Evolutionary conservation across 495 filamentous ascomycete species (phyloP), one percentile per base, ranked within the genome.

Genomic region (Aspergillus affinis): DNA sequence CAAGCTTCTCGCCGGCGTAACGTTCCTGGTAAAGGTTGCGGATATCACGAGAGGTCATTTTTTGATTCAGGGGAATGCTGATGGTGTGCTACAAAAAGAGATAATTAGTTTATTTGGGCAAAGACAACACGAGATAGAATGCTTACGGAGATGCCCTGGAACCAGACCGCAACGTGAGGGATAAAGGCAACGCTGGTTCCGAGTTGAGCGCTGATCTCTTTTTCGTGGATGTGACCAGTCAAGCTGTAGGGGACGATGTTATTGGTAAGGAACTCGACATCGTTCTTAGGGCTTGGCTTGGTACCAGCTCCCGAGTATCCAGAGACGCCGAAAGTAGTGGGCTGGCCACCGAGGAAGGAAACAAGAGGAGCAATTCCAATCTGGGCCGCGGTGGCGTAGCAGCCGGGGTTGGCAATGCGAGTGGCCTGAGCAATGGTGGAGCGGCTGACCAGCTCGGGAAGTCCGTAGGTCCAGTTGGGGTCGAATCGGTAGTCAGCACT

Each of bases 301-400:
- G 94, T 97, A 67, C 94, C 94, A 30, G 94, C 94, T 32, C 94
- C 94, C 0, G 91, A 96, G 77, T 98, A 98, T 21, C 94, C 94
- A 13, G 91, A 95, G 9, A 97, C 89, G 75, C 94, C 94, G 68
- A 98, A 97, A 60, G 93, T 78, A 50, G 88, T 92, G 19, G 94
- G 93, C 73, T 89, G 84, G 20, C 89, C 90, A 36, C 84, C 87
- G 30, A 97, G 85, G 75, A 86, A 85, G 9, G 86, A 84, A 7
- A 96, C 81, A 2, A 97, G 81, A 54, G 93, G 93, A 10, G 91
- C 82, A 61, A 97, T 94, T 47, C 89, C 92, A 47, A 97, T 79
- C 75, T 98, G 92, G 0, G 93, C 92, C n/a, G 91, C 94, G 20
- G 94, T 98, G 26, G 94, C 93, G 67, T 97, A 97, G 80, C 94